Conservation (phyloP, 345 rosid genomes). For the Populus pruinosa region DNA sequence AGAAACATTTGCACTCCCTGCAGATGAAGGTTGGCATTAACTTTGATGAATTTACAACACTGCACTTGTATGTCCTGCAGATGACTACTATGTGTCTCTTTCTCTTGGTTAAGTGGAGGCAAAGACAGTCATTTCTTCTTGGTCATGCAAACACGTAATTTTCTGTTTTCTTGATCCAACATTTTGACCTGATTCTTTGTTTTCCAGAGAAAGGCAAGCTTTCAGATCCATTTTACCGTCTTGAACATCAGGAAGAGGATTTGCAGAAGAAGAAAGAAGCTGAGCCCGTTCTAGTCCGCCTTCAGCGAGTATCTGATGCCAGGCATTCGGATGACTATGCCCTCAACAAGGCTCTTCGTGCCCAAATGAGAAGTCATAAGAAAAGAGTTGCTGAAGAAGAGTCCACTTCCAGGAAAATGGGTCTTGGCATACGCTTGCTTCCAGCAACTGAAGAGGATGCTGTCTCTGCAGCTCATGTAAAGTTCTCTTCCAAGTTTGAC, state of each 20-base stretch:
- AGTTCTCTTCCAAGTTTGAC: conserved; percentile 67
- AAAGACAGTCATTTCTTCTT: neutral
- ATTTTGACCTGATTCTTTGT: conserved; percentile 12
- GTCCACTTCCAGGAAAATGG: conserved; percentile 59
- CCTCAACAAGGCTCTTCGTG: conserved; percentile 73
- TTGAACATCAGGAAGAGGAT: conserved; percentile 93
- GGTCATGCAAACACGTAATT: neutral
- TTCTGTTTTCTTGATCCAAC: neutral
- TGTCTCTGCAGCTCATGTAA: conserved; percentile 53
- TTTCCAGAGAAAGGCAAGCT: conserved; percentile 82
- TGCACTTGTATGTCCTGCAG: neutral
- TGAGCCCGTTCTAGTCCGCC: conserved; percentile 77
- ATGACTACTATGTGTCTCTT: neutral
- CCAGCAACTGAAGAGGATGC: conserved; percentile 62
- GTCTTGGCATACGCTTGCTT: conserved; percentile 75
- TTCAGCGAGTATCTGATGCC: conserved; percentile 77
- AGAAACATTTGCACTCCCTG: conserved; percentile 87
- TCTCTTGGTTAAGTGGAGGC: no score
- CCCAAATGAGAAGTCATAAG: conserved; percentile 73
- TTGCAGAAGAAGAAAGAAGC: conserved; percentile 94
- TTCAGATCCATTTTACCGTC: conserved; percentile 87
- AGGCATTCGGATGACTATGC: conserved; percentile 86
- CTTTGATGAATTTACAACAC: neutral
- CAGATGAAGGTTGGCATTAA: conserved; percentile 71
- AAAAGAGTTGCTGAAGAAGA: conserved; percentile 90